Percentiles rank a stretch among this genome's conserved stretches.
Evolutionary conservation across 129 eudicot species (phyloP).

Genomic region (Flaveria linearis): DNA sequence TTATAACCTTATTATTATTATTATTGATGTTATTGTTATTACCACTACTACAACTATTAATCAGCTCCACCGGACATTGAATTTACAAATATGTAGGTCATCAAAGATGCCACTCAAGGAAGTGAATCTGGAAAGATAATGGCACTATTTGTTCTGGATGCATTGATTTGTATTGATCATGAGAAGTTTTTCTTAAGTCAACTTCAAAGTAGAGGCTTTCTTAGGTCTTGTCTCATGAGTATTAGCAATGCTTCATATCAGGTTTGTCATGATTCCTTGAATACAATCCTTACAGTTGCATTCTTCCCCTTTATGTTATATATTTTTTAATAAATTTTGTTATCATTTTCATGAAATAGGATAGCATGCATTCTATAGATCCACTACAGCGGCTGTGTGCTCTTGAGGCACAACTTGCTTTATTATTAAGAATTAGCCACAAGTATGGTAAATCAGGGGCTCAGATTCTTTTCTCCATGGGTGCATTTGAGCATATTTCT

Average conservation of each 20-base stretch:
- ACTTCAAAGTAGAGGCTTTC: slow-evolving; percentile 97
- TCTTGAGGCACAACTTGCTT: slow-evolving; percentile 86
- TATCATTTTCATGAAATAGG: slow-evolving; percentile 42
- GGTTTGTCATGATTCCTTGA: slow-evolving; percentile 36
- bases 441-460: slow-evolving; percentile 88
- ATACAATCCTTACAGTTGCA: not conserved
- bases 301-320: not conserved
- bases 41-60: not conserved
- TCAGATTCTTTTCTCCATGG: slow-evolving; percentile 89
- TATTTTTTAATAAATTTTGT: not conserved
- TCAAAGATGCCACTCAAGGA: slow-evolving; percentile 86
- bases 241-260: slow-evolving; percentile 69
- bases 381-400: slow-evolving; percentile 81
- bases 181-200: slow-evolving; percentile 90
- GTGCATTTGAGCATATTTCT: slow-evolving; percentile 76
- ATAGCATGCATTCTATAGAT: slow-evolving; percentile 63
- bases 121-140: slow-evolving; percentile 92
- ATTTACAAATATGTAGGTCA: slow-evolving; percentile 44
- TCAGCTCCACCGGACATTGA: slow-evolving; percentile 4
- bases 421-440: slow-evolving; percentile 81
- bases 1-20: not conserved
- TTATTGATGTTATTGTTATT: not conserved
- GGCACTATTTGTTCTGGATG: slow-evolving; percentile 76
- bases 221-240: slow-evolving; percentile 74
- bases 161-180: slow-evolving; percentile 80